Evolutionary conservation across 345 rosid genomes (phyloP).

Genomic region (Gossypium sturtianum): DNA sequence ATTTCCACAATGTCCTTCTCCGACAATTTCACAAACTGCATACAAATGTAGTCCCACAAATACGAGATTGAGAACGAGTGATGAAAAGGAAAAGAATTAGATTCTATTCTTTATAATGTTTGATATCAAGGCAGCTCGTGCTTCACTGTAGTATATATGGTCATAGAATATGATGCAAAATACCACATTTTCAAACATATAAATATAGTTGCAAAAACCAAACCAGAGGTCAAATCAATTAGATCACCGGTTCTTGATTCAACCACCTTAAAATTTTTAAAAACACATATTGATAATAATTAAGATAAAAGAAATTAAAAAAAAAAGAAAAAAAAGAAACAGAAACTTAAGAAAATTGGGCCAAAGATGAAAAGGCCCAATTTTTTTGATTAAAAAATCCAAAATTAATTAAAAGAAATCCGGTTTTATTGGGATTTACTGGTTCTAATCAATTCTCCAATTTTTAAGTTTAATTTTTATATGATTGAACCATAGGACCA

Average conservation of each 20-base stretch:
- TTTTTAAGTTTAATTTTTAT: neutral
- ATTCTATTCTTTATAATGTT: neutral
- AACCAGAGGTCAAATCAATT: neutral
- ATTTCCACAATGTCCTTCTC: conserved; percentile 91
- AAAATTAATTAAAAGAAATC: neutral
- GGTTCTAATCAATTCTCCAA: neutral
- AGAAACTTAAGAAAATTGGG: neutral
- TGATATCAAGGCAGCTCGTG: neutral
- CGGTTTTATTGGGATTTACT: neutral
- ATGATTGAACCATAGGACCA: neutral
- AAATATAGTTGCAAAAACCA: neutral
- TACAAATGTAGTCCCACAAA: conserved; percentile 2
- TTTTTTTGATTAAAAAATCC: neutral
- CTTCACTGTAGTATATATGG: neutral
- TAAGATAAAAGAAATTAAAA: neutral
- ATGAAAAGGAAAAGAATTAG: neutral
- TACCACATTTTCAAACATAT: neutral
- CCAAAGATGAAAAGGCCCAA: neutral
- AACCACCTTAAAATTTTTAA: neutral
- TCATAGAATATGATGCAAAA: conserved; percentile 5
- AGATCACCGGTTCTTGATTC: neutral
- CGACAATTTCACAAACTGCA: conserved; percentile 57
- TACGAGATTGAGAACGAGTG: neutral
- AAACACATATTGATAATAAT: neutral
- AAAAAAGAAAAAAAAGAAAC: neutral